phyloP scores from a whole-genome alignment of 176 grass and related monocot species.

The Avena eriantha region DNA sequence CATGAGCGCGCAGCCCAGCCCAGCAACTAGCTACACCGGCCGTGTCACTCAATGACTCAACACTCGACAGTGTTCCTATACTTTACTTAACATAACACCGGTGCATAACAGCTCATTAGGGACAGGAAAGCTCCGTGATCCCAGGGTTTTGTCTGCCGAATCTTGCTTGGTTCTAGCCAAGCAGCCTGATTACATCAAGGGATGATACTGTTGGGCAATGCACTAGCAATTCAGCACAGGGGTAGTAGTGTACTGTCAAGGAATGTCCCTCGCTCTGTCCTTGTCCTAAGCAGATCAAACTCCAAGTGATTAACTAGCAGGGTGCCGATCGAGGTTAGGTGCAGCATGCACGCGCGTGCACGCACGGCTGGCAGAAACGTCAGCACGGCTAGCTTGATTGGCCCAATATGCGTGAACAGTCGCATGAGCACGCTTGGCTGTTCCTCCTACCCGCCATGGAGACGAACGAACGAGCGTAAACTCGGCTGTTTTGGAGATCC shows the following conservation, averaged over 20 bases:
- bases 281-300: no score
- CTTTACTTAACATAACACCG: not conserved
- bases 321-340: no score
- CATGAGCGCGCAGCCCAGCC: not conserved
- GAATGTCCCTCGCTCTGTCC: not conserved
- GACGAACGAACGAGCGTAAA: not conserved
- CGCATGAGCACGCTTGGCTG: not conserved
- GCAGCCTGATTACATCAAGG: not conserved
- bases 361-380: not conserved
- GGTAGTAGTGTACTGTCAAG: not conserved
- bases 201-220: constrained; percentile 30
- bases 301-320: no score
- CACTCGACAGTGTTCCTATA: not conserved
- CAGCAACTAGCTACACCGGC: not conserved
- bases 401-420: not conserved
- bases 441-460: not conserved
- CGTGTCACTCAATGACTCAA: not conserved
- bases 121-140: not conserved
- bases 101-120: not conserved
- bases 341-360: no score
- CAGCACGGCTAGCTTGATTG: not conserved
- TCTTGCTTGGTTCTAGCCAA: not conserved
- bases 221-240: not conserved
- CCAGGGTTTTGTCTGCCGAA: not conserved
- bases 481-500: not conserved